Base-by-base conservation (phyloP, 495 filamentous ascomycete genomes). In the Neurospora pannonica region DNA sequence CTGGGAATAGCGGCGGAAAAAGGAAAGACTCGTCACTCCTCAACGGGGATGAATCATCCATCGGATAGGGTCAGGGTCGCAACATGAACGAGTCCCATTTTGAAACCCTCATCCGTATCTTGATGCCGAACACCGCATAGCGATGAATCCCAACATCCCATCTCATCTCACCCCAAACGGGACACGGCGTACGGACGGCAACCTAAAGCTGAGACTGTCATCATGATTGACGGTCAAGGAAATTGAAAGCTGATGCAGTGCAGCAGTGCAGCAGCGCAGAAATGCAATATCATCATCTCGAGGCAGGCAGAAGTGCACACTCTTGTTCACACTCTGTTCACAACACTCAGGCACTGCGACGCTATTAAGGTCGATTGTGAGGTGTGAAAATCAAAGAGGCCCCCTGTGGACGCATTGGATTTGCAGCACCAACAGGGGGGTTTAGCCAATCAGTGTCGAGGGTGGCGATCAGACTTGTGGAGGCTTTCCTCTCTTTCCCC, bases 381-480 rank as follows among this genome's bases (percentile, higher is more conserved):
- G 42, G 38, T 40, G 36, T 39, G 40, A n/a, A 72, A 71, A 40
- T 15, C 71, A 34, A 34, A 31, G 31, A 72, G 34, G 38, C 39
- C 24, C 80, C 71, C 78, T 74, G 75, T 79, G 77, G 60, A 38
- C 74, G 40, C 54, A 74, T 40, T 54, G 21, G 46, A 28, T 54
- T 54, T 60, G 48, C 48, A 43, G 40, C 40, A 60, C 43, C 43
- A 11, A 48, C 43, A 48, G n/a, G 43, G 46, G 46, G 48, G n/a
- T n/a, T 13, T 9, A 67, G 71, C 81, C 80, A 83, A 82, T 82
- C 79, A 80, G 28, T 21, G 62, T 36, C 24, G 28, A 17, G 42
- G 71, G 76, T 74, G 73, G 77, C 79, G 80, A 79, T 81, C 80
- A 81, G 79, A 81, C 80, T 81, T 81, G 54, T 60, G 54, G 24